These are phyloP conservation scores for Blastocystis sp. DNA, from an alignment of 352 stramenopile species.

Conservation along the genomic window DNA sequence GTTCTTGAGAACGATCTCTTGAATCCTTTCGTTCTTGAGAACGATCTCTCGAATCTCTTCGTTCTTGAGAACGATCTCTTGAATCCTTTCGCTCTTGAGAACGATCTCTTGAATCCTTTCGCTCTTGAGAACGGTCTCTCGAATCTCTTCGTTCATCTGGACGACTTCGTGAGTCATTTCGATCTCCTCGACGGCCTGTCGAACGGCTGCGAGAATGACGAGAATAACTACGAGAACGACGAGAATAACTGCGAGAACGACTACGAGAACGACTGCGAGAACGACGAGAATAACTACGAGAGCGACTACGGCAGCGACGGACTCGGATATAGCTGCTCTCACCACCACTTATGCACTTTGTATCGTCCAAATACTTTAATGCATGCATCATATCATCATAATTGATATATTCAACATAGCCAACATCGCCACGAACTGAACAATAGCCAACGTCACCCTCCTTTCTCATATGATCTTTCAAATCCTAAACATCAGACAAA, in stretches of 20 bases:
- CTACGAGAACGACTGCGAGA: background rate
- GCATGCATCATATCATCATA: constrained; percentile 53
- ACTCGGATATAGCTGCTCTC: constrained; percentile 32
- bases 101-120: background rate
- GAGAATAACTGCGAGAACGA: background rate
- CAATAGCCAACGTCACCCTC: constrained; percentile 32
- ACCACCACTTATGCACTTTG: background rate
- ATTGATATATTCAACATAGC: constrained; percentile 20
- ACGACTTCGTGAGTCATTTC: background rate
- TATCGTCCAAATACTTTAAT: constrained; percentile 38
- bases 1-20: background rate
- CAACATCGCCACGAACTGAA: background rate
- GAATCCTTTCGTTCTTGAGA: background rate
- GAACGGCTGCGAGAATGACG: background rate
- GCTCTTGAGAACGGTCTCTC: background rate
- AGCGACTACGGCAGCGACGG: background rate
- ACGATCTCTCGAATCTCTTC: background rate
- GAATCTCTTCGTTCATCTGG: background rate
- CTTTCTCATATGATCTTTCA: constrained; percentile 52
- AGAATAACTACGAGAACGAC: background rate
- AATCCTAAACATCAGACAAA: background rate
- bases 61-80: background rate
- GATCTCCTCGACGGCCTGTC: background rate
- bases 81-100: background rate
- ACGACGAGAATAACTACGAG: background rate